These are phyloP conservation scores for Pseudocercospora fuligena DNA, from an alignment of 2,329 filamentous ascomycete genomes.

Conservation along the genomic window DNA sequence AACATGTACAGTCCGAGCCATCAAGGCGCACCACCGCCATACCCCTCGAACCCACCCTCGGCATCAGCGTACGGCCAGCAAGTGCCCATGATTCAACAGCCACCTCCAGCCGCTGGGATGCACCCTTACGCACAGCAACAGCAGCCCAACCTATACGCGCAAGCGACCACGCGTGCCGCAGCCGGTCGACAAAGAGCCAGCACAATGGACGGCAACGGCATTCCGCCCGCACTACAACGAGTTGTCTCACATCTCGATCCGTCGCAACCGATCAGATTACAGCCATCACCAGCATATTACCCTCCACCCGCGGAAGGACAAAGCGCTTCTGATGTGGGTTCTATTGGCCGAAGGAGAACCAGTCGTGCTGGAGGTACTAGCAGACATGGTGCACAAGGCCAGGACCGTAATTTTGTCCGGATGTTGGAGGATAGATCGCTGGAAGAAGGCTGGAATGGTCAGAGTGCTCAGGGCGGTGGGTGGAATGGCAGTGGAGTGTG, in stretches of 20 bases:
- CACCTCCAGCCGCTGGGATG: constrained; percentile 48
- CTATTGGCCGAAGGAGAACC: constrained; percentile 70
- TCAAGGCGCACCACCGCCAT: constrained; percentile 77
- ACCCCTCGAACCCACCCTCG: constrained; percentile 68
- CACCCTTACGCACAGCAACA: constrained; percentile 48
- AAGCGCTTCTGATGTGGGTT: constrained; percentile 66
- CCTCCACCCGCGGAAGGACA: constrained; percentile 88
- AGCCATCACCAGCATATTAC: constrained; percentile 96
- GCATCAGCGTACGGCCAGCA: constrained; percentile 67
- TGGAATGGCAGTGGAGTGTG: constrained; percentile 29
- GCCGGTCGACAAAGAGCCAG: constrained; percentile 81
- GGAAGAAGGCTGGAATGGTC: constrained; percentile 73
- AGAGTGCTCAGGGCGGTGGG: constrained; percentile 16
- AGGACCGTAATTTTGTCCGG: constrained; percentile 81
- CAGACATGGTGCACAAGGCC: constrained; percentile 58
- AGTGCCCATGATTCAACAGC: constrained; percentile 69
- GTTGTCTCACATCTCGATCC: constrained; percentile 96
- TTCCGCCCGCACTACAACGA: constrained; percentile 88
- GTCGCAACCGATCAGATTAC: constrained; percentile 87
- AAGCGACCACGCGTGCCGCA: constrained; percentile 71
- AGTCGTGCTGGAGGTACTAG: constrained; percentile 51
- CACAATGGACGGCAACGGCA: constrained; percentile 92
- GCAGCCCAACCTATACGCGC: constrained; percentile 74
- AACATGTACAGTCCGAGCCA: constrained; percentile 71
- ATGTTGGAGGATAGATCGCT: constrained; percentile 92